These are phyloP conservation scores for Fomitopsis pulvina DNA, from an alignment of 768 basidiomycete genomes.

Conservation along the genomic window DNA sequence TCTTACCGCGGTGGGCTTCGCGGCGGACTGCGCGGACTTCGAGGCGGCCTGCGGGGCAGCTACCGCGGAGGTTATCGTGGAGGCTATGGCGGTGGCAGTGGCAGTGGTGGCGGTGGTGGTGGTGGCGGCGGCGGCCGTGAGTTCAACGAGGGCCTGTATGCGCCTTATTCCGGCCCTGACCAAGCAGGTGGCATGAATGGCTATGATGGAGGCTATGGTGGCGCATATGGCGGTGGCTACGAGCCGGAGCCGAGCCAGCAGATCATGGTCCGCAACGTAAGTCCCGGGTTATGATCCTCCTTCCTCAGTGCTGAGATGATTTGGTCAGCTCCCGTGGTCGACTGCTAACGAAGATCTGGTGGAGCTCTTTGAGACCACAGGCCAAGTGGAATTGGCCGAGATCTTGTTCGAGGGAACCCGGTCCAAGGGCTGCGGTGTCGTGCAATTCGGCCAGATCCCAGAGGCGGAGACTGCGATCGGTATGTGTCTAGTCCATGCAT, in stretches of 20 bases:
- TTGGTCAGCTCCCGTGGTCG: constrained; percentile 85
- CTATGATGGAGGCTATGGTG: constrained; percentile 31
- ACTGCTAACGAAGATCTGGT: constrained; percentile 98
- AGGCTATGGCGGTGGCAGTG: constrained; percentile 46
- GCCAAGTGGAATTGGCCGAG: constrained; percentile 90
- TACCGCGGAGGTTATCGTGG: constrained; percentile 46
- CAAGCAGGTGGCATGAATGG: constrained; percentile 38
- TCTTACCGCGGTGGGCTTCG: constrained; percentile 50
- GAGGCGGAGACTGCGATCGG: constrained; percentile 96
- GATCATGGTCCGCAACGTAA: constrained; percentile 96
- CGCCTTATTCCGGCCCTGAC: constrained; percentile 89
- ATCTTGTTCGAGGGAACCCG: constrained; percentile 90
- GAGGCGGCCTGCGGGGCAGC: constrained; percentile 51
- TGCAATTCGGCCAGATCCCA: constrained; percentile 80
- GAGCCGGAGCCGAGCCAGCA: constrained; percentile 87
- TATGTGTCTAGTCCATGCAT: constrained; percentile 25
- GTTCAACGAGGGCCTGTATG: constrained; percentile 86
- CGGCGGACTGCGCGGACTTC: constrained; percentile 35
- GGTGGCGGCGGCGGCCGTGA: constrained; percentile 41
- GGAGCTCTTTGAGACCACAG: constrained; percentile 96
- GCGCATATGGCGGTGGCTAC: constrained; percentile 33
- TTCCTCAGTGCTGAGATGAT: neutral
- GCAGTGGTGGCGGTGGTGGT: too few relatives aligned
- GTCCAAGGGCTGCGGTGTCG: constrained; percentile 92
- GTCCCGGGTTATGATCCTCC: constrained; percentile 27